These are phyloP conservation scores for Aspergillus fumigatiaffinis DNA, from an alignment of 2,329 filamentous ascomycete species.

Conservation along the genomic window DNA sequence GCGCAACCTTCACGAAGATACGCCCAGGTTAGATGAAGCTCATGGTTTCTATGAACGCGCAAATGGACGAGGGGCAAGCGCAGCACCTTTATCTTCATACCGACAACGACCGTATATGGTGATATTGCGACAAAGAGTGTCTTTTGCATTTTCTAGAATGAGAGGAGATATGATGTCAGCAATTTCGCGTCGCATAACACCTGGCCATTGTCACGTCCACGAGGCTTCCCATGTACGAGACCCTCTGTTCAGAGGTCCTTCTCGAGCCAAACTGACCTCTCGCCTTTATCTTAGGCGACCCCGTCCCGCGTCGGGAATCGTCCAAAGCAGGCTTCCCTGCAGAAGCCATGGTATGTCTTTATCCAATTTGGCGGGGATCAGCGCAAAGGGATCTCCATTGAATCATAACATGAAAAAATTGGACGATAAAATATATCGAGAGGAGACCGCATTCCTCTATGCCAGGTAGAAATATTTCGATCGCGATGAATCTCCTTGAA, in stretches of 20 bases:
- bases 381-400: slow-evolving; percentile 38
- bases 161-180: slow-evolving; percentile 7
- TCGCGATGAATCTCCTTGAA: slow-evolving; percentile 2
- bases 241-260: not conserved
- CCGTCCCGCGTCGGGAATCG: slow-evolving; percentile 42
- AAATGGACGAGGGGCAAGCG: slow-evolving; percentile 6
- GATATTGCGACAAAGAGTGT: slow-evolving; percentile 87
- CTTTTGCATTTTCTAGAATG: slow-evolving; percentile 67
- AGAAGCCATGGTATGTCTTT: slow-evolving; percentile 39
- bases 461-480: slow-evolving; percentile 12
- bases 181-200: slow-evolving; percentile 3
- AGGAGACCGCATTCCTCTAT: slow-evolving; percentile 38
- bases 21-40: slow-evolving; percentile 17
- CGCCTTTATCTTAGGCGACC: slow-evolving; percentile 47
- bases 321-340: slow-evolving; percentile 41
- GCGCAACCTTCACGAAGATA: slow-evolving; percentile 57
- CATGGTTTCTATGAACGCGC: not conserved
- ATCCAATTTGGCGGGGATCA: slow-evolving; percentile 34
- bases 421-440: slow-evolving; percentile 23
- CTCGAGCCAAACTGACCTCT: slow-evolving; percentile 39
- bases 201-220: not conserved
- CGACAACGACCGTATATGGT: slow-evolving; percentile 90
- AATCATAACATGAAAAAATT: slow-evolving; percentile 27
- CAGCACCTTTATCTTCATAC: slow-evolving; percentile 74
- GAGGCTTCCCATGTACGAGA: not conserved